Conservation (phyloP, 2,329 filamentous ascomycete species). For the Dryadomyces quercus-mongolicae region DNA sequence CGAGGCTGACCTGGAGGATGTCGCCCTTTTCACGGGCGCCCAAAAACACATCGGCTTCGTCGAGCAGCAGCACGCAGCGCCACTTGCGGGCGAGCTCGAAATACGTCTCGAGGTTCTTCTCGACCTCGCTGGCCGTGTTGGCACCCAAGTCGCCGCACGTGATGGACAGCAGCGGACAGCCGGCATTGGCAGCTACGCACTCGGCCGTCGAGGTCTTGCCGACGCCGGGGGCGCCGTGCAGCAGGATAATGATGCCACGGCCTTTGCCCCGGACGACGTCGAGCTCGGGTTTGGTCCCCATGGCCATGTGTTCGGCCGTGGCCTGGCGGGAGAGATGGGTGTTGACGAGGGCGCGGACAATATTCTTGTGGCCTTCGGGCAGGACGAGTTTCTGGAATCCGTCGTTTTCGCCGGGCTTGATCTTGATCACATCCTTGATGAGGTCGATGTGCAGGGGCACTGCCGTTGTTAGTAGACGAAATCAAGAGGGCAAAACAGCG, state of each 20-base stretch:
- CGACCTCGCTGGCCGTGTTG: slow-evolving; percentile 13
- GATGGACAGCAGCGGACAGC: not conserved
- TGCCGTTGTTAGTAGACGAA: not conserved
- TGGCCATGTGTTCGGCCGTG: not conserved
- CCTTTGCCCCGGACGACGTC: not conserved
- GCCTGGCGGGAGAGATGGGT: not conserved
- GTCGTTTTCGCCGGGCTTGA: not conserved
- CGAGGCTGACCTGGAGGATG: not conserved
- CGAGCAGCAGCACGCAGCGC: slow-evolving; percentile 14
- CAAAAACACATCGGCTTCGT: not conserved
- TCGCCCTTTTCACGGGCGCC: not conserved
- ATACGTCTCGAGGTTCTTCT: slow-evolving; percentile 14
- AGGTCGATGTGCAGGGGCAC: not conserved
- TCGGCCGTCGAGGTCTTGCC: slow-evolving; percentile 6
- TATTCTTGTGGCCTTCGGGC: not conserved
- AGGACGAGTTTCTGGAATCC: not conserved
- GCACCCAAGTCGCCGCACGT: not conserved
- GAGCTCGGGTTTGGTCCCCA: not conserved
- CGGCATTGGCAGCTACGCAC: not conserved
- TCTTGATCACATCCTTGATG: not conserved
- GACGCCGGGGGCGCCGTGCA: slow-evolving; percentile 3
- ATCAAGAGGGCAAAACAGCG: no score
- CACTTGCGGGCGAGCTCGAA: slow-evolving; percentile 13
- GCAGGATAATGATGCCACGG: slow-evolving; percentile 3
- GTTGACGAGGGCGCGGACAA: not conserved